Evolutionary conservation across 768 basidiomycete species (phyloP).

Genomic region (Imleria badia): DNA sequence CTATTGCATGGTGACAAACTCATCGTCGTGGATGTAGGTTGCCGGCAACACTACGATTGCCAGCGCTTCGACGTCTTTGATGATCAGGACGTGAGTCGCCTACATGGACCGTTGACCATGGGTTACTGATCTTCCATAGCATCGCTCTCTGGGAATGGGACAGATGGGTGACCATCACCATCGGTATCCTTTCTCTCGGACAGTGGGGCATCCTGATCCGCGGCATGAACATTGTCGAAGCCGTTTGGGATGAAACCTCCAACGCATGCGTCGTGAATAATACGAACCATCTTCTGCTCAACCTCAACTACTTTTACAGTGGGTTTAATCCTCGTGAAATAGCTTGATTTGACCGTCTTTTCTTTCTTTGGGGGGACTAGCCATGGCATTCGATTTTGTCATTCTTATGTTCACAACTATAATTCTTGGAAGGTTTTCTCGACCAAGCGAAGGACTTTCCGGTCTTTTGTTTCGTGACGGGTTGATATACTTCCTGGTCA

Average conservation of each 20-base stretch:
- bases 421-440: constrained; percentile 44
- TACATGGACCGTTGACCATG: constrained; percentile 11
- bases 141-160: constrained; percentile 72
- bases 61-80: constrained; percentile 50
- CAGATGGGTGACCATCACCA: constrained; percentile 45
- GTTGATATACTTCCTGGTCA: constrained; percentile 64
- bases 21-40: constrained; percentile 13
- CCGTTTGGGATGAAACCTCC: constrained; percentile 46
- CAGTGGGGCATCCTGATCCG: constrained; percentile 71
- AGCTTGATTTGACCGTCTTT: neutral
- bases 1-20: neutral
- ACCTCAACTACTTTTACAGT: constrained; percentile 72
- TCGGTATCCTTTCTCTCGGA: constrained; percentile 54
- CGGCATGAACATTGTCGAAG: constrained; percentile 63
- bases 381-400: constrained; percentile 67
- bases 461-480: constrained; percentile 72
- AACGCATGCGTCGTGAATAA: constrained; percentile 49
- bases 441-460: constrained; percentile 60
- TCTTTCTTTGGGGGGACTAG: constrained; percentile 31
- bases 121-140: constrained; percentile 36
- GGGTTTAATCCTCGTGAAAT: constrained; percentile 23
- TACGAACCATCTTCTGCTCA: constrained; percentile 57
- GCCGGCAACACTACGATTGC: constrained; percentile 29
- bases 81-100: constrained; percentile 59
- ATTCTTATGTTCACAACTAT: constrained; percentile 57